Conservation (phyloP, 2,329 filamentous ascomycete species). For the Didymella pinodella region DNA sequence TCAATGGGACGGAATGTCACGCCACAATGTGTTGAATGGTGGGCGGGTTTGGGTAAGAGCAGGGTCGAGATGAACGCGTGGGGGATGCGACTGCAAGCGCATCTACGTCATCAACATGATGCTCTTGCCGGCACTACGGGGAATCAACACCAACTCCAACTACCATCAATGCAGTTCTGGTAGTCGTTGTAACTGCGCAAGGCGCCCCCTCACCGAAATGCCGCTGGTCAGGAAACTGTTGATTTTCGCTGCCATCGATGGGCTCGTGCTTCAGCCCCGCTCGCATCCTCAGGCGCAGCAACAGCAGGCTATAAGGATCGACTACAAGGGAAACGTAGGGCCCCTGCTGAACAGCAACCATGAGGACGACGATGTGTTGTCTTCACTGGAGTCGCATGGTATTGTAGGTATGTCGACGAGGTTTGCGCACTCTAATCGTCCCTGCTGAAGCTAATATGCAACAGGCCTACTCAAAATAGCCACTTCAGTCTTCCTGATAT, state of each 20-base stretch:
- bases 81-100: constrained; percentile 1
- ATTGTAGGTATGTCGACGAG: constrained; percentile 61
- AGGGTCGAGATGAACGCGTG: not conserved
- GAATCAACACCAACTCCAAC: constrained; percentile 5
- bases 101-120: constrained; percentile 7
- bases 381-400: constrained; percentile 57
- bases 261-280: constrained; percentile 76
- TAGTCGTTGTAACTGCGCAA: constrained; percentile 1
- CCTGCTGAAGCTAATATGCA: not conserved
- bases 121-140: constrained; percentile 4
- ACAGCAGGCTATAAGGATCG: constrained; percentile 70
- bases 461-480: constrained; percentile 87
- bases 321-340: constrained; percentile 69
- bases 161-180: not conserved
- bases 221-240: constrained; percentile 81
- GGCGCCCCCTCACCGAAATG: constrained; percentile 60
- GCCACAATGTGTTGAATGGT: no score
- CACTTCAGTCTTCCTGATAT: constrained; percentile 81
- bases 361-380: constrained; percentile 48
- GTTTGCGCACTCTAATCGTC: not conserved
- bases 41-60: not conserved
- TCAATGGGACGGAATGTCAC: no score
- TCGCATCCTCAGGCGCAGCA: constrained; percentile 62
- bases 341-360: constrained; percentile 54
- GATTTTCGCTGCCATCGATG: constrained; percentile 82